A percentile compares a stretch with the other conserved stretches of the same genome.
These are phyloP conservation scores for Yamadazyma membranifaciens DNA, from an alignment of 1,139 yeast species.

Conservation along the genomic window DNA sequence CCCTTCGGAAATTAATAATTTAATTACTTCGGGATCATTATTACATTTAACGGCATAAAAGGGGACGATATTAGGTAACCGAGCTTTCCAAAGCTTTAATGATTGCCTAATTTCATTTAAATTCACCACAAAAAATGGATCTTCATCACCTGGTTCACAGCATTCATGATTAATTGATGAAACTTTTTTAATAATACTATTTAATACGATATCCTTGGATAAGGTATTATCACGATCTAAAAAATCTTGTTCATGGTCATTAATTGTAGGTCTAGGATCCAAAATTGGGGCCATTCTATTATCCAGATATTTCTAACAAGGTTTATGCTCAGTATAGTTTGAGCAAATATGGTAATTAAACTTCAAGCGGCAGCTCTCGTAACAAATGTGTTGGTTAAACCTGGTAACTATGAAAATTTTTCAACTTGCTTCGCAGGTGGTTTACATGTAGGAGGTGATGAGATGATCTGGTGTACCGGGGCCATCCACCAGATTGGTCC, in stretches of 20 bases:
- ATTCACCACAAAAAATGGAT: constrained; percentile 88
- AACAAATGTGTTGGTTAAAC: too few relatives aligned
- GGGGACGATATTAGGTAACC: constrained; percentile 76
- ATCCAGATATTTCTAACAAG: not conserved
- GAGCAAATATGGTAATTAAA: constrained; percentile 14
- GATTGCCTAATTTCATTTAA: constrained; percentile 68
- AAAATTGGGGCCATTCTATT: constrained; percentile 4
- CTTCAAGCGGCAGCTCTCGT: constrained; percentile 57
- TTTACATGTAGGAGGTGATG: not conserved
- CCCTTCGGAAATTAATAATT: constrained; percentile 57
- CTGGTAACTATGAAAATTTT: not conserved
- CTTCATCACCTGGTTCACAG: constrained; percentile 78
- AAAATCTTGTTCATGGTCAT: not conserved
- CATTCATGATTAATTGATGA: constrained; percentile 49
- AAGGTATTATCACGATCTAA: not conserved
- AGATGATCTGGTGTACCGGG: not conserved
- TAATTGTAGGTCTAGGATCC: not conserved
- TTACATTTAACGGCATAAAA: constrained; percentile 95
- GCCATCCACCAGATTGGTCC: too few relatives aligned
- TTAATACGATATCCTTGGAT: not conserved
- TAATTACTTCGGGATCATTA: constrained; percentile 63
- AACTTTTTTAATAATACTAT: not conserved
- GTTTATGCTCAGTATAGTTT: too few relatives aligned
- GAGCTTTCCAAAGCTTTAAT: constrained; percentile 55
- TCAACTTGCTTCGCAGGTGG: not conserved